Conservation (phyloP, 2,329 filamentous ascomycete genomes). For the Clarireedia homoeocarpa region DNA sequence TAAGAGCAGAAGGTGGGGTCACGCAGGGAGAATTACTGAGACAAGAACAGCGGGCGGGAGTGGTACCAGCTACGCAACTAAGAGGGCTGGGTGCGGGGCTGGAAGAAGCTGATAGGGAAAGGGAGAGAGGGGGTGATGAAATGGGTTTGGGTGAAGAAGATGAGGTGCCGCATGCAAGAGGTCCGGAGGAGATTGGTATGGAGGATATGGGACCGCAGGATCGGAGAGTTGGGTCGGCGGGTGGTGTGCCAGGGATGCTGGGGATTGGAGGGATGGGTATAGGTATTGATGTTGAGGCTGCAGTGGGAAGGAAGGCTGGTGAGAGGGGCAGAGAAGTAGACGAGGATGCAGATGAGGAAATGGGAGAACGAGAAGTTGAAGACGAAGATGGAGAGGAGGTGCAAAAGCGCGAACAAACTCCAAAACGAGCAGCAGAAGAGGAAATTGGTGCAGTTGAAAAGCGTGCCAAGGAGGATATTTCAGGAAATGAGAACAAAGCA, state of each 20-base stretch:
- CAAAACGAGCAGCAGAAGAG: constrained; percentile 50
- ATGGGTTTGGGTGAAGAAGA: constrained; percentile 40
- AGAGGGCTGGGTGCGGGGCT: constrained; percentile 24
- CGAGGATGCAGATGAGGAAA: constrained; percentile 47
- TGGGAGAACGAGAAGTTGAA: constrained; percentile 29
- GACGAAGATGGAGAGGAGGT: constrained; percentile 18
- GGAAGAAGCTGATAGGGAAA: constrained; percentile 13
- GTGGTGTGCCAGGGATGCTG: constrained; percentile 27
- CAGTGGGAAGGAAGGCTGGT: constrained; percentile 42
- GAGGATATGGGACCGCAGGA: constrained; percentile 76
- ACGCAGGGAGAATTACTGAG: constrained; percentile 78
- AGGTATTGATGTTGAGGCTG: constrained; percentile 52
- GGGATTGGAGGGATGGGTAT: constrained; percentile 34
- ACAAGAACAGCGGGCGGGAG: constrained; percentile 78
- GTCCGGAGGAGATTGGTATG: constrained; percentile 76
- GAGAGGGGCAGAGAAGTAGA: constrained; percentile 35
- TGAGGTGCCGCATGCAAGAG: constrained; percentile 72
- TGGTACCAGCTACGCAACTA: constrained; percentile 62
- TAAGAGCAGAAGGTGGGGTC: constrained; percentile 43
- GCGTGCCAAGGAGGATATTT: constrained; percentile 1
- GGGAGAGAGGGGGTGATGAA: not conserved
- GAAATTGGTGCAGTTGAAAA: constrained; percentile 28
- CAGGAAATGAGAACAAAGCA: not conserved
- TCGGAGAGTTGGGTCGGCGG: constrained; percentile 30
- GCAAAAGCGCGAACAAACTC: constrained; percentile 26